Evolutionary conservation across 441 rosid genomes (phyloP).

Genomic region (Cnidoscolus chayamansa): DNA sequence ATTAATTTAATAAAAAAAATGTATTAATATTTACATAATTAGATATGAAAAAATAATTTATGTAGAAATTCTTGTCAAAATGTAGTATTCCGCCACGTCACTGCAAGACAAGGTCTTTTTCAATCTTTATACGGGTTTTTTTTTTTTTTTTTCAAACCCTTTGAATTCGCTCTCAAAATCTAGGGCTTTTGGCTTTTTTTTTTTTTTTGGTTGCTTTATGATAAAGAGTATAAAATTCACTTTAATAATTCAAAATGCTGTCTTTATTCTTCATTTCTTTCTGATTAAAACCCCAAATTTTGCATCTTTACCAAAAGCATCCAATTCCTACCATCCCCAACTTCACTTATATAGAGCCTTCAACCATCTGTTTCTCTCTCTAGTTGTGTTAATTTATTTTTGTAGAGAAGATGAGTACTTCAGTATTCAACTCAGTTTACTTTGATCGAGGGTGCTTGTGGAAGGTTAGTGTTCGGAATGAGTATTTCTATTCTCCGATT

Average conservation of each 20-base stretch:
- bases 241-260: background rate
- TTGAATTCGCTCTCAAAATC: background rate
- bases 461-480: slow-evolving; percentile 39
- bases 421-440: slow-evolving; percentile 34
- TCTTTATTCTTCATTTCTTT: background rate
- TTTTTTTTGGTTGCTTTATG: background rate
- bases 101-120: too few species aligned
- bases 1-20: too few species aligned
- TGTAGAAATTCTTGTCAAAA: too few species aligned
- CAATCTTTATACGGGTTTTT: background rate
- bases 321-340: background rate
- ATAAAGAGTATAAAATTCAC: background rate
- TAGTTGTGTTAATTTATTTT: slow-evolving; percentile 13
- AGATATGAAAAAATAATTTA: too few species aligned
- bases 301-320: background rate
- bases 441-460: slow-evolving; percentile 32
- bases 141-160: background rate
- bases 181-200: background rate
- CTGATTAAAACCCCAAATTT: background rate
- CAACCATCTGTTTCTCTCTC: background rate
- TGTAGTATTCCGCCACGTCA: too few species aligned
- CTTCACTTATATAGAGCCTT: background rate
- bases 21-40: too few species aligned
- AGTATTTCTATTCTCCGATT: too few species aligned
- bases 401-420: slow-evolving; percentile 36